A percentile compares a stretch with the other conserved stretches of the same genome.
Conservation (phyloP, 1,284 basidiomycete genomes). For the Trametes hirsuta region DNA sequence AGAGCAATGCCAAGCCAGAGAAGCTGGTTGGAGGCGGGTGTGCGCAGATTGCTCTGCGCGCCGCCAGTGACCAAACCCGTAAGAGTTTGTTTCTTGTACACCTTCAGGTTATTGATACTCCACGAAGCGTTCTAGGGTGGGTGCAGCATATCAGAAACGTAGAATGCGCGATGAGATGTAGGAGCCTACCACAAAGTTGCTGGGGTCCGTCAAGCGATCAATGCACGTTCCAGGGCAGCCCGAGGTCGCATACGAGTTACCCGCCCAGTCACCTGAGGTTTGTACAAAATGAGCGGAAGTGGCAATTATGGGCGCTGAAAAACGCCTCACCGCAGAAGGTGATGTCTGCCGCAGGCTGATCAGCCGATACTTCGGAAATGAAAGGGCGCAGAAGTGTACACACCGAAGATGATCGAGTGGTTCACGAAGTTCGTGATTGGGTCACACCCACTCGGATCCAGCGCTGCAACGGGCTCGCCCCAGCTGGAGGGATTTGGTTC, state of each 20-base stretch:
- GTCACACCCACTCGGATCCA: slow-evolving; percentile 60
- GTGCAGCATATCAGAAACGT: slow-evolving; percentile 7
- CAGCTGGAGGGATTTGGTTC: slow-evolving; percentile 60
- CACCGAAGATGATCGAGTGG: slow-evolving; percentile 68
- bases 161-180: background rate
- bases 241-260: slow-evolving; percentile 72
- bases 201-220: slow-evolving; percentile 63
- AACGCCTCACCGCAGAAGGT: slow-evolving; percentile 70
- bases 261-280: slow-evolving; percentile 75
- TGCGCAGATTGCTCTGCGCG: slow-evolving; percentile 1
- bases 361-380: slow-evolving; percentile 13
- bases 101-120: slow-evolving; percentile 58
- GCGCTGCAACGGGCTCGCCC: slow-evolving; percentile 66
- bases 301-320: background rate
- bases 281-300: slow-evolving; percentile 2
- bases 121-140: slow-evolving; percentile 55
- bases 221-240: slow-evolving; percentile 76
- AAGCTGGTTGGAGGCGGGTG: slow-evolving; percentile 8
- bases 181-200: slow-evolving; percentile 63
- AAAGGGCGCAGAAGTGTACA: slow-evolving; percentile 23
- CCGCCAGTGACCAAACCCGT: slow-evolving; percentile 33
- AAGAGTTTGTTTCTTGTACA: slow-evolving; percentile 51
- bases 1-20: slow-evolving; percentile 10
- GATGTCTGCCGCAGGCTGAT: slow-evolving; percentile 56
- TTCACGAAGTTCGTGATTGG: slow-evolving; percentile 60